Evolutionary conservation across 371 early-diverging fungal genomes (phyloP), one percentile per base, ranked within the genome.

Genomic region (Umbelopsis sp.): DNA sequence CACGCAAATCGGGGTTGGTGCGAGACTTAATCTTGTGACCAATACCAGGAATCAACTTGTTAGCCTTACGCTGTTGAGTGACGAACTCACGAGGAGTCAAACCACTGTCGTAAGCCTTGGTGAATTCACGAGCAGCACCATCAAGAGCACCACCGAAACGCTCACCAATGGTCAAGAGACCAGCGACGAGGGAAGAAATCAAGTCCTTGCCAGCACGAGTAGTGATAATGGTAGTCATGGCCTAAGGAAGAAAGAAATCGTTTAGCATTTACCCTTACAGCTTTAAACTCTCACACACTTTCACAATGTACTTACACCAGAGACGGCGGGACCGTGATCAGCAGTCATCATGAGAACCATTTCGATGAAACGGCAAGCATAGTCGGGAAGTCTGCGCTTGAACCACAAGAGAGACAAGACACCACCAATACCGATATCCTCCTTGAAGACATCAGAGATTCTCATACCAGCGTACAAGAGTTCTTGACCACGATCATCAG

Each of bases 301-400:
- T 50, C 24, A 63, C 50, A 62, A 44, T 63, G 46, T 65, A 77
- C 78, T 80, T 77, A 80, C 83, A 75, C 84, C 82, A 72, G 82
- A 83, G 62, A 83, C 84, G 66, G 84, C 84, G 45, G 99, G 99
- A 20, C 99, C 99, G 79, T 98, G 99, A 85, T 98, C 99, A 20
- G 99, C 99, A 16, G 99, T 98, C 76, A 98, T 84, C 98, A 98
- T 98, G 63, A 98, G 88, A 25, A 97, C 96, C 99, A 98, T 98
- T 80, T 98, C 99, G 70, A 98, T 96, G 76, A 98, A 98, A 86
- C 93, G 91, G 86, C 93, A 89, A 14, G 98, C 99, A 80, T 96
- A 98, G 69, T 85, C 84, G 18, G 99, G 99, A 73, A 98, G 84
- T 53, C 97, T 90, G 66, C 99, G 91, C 91, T 97, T 96, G 91